Base-by-base conservation (phyloP, 1,139 yeast genomes). In the Candida buenavistaensis region DNA sequence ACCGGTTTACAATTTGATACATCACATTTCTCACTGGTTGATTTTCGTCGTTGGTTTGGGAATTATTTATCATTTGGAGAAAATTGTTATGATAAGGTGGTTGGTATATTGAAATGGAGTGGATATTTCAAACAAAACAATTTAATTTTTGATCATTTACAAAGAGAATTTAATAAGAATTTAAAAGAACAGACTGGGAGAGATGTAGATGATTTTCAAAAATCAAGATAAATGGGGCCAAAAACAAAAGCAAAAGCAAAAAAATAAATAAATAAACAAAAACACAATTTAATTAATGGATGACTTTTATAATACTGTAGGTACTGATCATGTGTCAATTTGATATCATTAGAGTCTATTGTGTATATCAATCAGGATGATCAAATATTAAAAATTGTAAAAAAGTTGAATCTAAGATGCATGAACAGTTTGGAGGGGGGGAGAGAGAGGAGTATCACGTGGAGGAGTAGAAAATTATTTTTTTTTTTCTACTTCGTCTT, bases 1-100 rank as follows among this genome's bases (percentile, higher is more conserved):
- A 80, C 87, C 0, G 89, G 88, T 0, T 64, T 72, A 40, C 71
- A 61, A 29, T 71, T 70, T 48, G 75, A 70, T 52, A 69, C 75
- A 12, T 51, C 66, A 9, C 54, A 59, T 35, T 58, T 76, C 43
- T 68, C 72, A 12, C 73, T 74, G 2, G 66, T 69, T n/a, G 85
- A 78, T 44, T 52, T 75, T 41, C 67, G 82, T 29, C 62, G 69
- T 33, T 70, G 80, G 66, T 63, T 81, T 41, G 70, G 71, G 12
- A 68, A 68, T 36, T 81, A 77, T 47, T 62, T 78, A 35, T 54
- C 67, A 9, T 64, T 75, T 50, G 84, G 84, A 4, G 84, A 78
- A 49, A 50, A 54, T 30, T 68, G 75, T 43, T 76, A 72, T 45
- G 80, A 74, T 44, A 59, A 55, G 14, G 56, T 66, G 3, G 73